Evolutionary conservation across 2,329 filamentous ascomycete genomes (phyloP), one percentile per base, ranked within the genome.

Genomic region (Cladosporium oxysporum): DNA sequence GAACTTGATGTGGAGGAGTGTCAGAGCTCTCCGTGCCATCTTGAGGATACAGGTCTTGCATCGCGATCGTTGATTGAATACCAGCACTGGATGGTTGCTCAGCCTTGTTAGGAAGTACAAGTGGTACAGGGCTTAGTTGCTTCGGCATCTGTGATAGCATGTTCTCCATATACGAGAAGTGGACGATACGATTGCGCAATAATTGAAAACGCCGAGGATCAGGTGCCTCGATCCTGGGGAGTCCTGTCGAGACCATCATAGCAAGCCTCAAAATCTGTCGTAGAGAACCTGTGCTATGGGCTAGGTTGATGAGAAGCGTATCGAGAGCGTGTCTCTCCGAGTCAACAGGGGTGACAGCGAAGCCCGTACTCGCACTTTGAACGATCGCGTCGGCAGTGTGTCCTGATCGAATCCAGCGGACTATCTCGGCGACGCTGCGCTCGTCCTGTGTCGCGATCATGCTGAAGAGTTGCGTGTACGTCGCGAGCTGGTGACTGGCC

Each of bases 231-330:
- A 6, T 14, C n/a, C 23, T 23, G 21, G n/a, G 21, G 31, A 18
- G 21, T 3, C 12, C 33, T 26, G 55, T n/a, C 18, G 29, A 52
- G 18, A 57, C 37, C 2, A 33, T 37, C 60, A 58, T 61, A 2
- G 65, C 65, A 26, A 68, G 65, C 8, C 31, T 53, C 47, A 58
- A n/a, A 5, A 68, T 47, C 21, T 66, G 65, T 7, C 63, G 37
- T 12, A 65, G 58, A 11, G 67, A 67, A 16, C 65, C 67, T 14
- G 67, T 66, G 18, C 62, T 62, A 35, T 68, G 67, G 5, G 62
- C 41, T n/a, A 68, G 33, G 8, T 59, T 65, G 18, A 66, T 26
- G 6, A 68, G 28, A 12, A 66, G 59, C 3, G 37, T 58, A 2
- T 50, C 10, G 14, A 23, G 41, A 29, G 44, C 33, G 28, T 53